These are phyloP conservation scores for Penicillium sp. DNA, from an alignment of 2,329 filamentous ascomycete species.

Conservation along the genomic window DNA sequence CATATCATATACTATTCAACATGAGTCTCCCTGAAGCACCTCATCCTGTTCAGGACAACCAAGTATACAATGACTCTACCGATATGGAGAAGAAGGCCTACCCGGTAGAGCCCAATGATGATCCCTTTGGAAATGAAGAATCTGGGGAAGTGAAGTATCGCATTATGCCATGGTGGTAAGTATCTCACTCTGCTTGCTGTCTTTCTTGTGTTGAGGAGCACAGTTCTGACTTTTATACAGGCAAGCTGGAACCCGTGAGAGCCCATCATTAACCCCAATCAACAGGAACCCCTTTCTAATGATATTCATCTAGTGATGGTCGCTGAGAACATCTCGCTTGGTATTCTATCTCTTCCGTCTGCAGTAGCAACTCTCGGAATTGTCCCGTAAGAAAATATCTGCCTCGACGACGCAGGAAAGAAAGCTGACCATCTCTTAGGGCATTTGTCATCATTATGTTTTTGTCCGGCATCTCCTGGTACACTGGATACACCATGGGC, in stretches of 20 bases:
- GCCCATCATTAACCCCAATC: not conserved
- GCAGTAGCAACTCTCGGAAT: constrained; percentile 53
- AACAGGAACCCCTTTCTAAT: not conserved
- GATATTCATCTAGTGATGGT: constrained; percentile 46
- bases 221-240: constrained; percentile 21
- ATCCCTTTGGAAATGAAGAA: constrained; percentile 38
- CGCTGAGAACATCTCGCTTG: constrained; percentile 56
- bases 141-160: constrained; percentile 46
- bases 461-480: constrained; percentile 53
- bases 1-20: not conserved
- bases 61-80: constrained; percentile 14
- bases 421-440: constrained; percentile 5
- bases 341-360: constrained; percentile 53
- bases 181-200: not conserved
- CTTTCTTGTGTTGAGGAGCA: not conserved
- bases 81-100: constrained; percentile 17
- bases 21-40: constrained; percentile 15
- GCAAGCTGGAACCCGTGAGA: constrained; percentile 40
- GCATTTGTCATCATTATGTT: constrained; percentile 50
- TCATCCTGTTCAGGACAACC: constrained; percentile 7
- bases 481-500: constrained; percentile 57
- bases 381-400: constrained; percentile 40
- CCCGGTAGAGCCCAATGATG: constrained; percentile 16
- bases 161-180: constrained; percentile 45
- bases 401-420: not conserved